Conservation (phyloP, 352 stramenopile species). For the Phytophthora boehmeriae region DNA sequence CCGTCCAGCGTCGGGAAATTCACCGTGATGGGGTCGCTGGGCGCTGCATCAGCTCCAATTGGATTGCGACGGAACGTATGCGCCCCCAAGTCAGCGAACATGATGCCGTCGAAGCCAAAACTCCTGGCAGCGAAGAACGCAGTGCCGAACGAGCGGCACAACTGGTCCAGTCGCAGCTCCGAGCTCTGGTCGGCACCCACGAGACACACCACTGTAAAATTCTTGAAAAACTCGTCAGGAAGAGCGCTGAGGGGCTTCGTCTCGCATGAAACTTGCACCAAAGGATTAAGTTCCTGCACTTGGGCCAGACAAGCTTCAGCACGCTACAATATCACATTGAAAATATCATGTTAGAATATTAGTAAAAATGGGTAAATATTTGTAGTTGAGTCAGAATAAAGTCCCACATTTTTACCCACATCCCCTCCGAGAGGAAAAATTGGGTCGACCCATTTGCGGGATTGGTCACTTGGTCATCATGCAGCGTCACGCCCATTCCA, state of each 20-base stretch:
- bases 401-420: conserved; percentile 74
- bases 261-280: conserved; percentile 88
- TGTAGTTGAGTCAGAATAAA: too few relatives aligned
- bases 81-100: conserved; percentile 79
- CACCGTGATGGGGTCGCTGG: conserved; percentile 45
- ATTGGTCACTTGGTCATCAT: conserved; percentile 76
- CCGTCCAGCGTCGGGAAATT: conserved; percentile 64
- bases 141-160: conserved; percentile 60
- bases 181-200: conserved; percentile 46
- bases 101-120: conserved; percentile 80
- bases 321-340: conserved; percentile 37
- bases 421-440: conserved; percentile 85
- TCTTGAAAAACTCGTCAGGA: conserved; percentile 77
- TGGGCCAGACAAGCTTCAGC: conserved; percentile 78
- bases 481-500: conserved; percentile 93
- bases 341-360: conserved; percentile 9
- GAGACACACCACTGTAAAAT: conserved; percentile 89
- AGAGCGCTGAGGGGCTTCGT: conserved; percentile 59
- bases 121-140: conserved; percentile 78
- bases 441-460: conserved; percentile 62
- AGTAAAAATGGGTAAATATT: too few relatives aligned
- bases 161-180: conserved; percentile 63
- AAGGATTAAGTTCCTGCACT: conserved; percentile 95
- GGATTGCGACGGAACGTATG: conserved; percentile 70
- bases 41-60: conserved; percentile 25